Base-by-base conservation (phyloP, 2,329 filamentous ascomycete species). In the Botrytis fabae region DNA sequence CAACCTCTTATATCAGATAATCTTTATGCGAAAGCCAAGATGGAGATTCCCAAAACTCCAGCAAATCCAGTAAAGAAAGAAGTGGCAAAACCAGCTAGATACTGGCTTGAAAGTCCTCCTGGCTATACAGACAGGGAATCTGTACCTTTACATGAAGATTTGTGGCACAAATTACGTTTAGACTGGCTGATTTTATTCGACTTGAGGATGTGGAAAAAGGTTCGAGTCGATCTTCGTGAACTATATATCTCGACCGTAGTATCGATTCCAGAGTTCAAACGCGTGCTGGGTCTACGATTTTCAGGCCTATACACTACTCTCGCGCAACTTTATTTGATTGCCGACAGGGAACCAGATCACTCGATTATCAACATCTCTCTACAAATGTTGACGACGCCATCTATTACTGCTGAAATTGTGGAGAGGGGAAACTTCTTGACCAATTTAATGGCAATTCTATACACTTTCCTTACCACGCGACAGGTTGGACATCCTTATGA, bases 361-460 rank as follows among this genome's bases (percentile, higher is more conserved):
- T 98, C 95, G 18, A 98, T 99, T 80, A 97, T 99, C 85, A 98
- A 98, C 80, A 89, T 99, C 54, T 98, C 95, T 7, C 85, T 98
- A 44, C 96, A 99, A 81, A 97, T 99, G 89, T 85, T 99, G 75
- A 99, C 96, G 0, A 98, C 96, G 0, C 95, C 96, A 2, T 97
- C 95, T 0, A 98, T 99, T 77, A 98, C 95, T 0, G 93, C 94
- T 62, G 97, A 99, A 82, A 93, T 98, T 68, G 94, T 99, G 14
- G 93, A 97, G 79, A 89, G 94, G 63, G 95, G 95, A 42, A 99
- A 99, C 81, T 99, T 99, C 80, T 85, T 99, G 76, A 98, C 94
- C 14, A 97, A 94, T 77, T 86, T 99, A 57, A 92, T 98, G 88
- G 94, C 96, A 22, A 99, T 99, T 75, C 85, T 99, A 0, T 99